Evolutionary conservation across 371 early-diverging fungal genomes (phyloP).

Genomic region (Mortierella sp.): DNA sequence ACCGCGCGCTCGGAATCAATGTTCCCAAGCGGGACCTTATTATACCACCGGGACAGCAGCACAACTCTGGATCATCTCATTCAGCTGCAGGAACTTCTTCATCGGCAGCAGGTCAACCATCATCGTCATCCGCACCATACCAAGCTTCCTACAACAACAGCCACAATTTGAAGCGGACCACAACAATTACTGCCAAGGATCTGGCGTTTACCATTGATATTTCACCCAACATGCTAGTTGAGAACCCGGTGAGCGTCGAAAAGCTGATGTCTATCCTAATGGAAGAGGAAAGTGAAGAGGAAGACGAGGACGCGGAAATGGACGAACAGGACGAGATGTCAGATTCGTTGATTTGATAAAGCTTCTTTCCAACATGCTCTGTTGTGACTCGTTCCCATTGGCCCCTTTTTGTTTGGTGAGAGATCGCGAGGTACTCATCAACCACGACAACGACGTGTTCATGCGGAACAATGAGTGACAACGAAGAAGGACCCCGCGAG

Average conservation of each 20-base stretch:
- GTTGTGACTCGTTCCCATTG: too few species aligned
- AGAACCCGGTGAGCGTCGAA: conserved; percentile 75
- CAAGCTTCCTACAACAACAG: conserved; percentile 19
- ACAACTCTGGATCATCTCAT: background rate
- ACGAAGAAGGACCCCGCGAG: conserved; percentile 39
- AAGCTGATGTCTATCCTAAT: conserved; percentile 67
- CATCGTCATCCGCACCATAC: conserved; percentile 17
- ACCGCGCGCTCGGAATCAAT: conserved; percentile 70
- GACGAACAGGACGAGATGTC: conserved; percentile 46
- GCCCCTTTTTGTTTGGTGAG: too few species aligned
- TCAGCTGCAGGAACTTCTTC: background rate
- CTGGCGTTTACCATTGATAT: conserved; percentile 75
- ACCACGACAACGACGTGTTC: background rate
- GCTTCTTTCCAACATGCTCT: too few species aligned
- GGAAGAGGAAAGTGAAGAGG: conserved; percentile 64
- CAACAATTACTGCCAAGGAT: conserved; percentile 59
- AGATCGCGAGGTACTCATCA: too few species aligned
- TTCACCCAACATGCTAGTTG: conserved; percentile 75
- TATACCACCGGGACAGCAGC: conserved; percentile 12
- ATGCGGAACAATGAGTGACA: conserved; percentile 28
- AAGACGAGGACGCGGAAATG: conserved; percentile 49
- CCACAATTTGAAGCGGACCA: conserved; percentile 21
- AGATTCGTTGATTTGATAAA: conserved; percentile 17
- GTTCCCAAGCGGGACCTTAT: conserved; percentile 43
- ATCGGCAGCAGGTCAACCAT: conserved; percentile 3